Base-by-base conservation (phyloP, 768 basidiomycete genomes). In the Pulveroboletus sp. region DNA sequence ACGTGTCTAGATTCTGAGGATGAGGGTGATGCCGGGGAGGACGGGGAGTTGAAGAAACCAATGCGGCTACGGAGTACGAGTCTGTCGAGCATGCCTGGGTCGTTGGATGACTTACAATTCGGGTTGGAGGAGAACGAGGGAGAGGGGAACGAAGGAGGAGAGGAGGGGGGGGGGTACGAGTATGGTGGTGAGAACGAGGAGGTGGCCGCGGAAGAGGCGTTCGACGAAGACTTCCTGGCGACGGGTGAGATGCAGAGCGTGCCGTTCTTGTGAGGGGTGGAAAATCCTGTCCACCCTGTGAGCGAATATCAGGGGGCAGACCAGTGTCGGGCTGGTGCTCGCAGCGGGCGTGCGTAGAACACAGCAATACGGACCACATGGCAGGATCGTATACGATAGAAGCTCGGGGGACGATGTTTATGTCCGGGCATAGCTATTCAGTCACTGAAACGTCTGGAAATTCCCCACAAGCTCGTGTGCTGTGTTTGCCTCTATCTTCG, bases 81-180 rank as follows among this genome's bases (percentile, higher is more conserved):
- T 55, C 79, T 86, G 67, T 80, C 81, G 38, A 92, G 89, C 62
- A 92, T 94, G 86, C 91, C 89, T 11, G 91, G 91, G 28, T 86
- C 88, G 18, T 67, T 92, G 52, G 81, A 85, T 44, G 79, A 84
- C 54, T 73, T 76, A 60, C 72, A 79, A 43, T 80, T 82, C 54
- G 79, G 71, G 14, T 66, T 79, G 54, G 78, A 79, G 38, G 78
- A 80, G 10, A 77, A 74, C 7, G 80, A 79, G 8, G 73, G 70
- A 0, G 71, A 69, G 11, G 60, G 57, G 4, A 71, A 71, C 0
- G 70, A 66, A 26, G 60, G 60, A 13, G 64, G 55, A 1, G 62
- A 61, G 9, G 65, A 68, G 5, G 67, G 68, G 5, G 67, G 68
- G 2, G 66, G 67, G 7, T 68, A 65, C 27, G 59, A 53, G 17